Evolutionary conservation across 805 yeast species (phyloP).

Genomic region (Myxozyma udenii): DNA sequence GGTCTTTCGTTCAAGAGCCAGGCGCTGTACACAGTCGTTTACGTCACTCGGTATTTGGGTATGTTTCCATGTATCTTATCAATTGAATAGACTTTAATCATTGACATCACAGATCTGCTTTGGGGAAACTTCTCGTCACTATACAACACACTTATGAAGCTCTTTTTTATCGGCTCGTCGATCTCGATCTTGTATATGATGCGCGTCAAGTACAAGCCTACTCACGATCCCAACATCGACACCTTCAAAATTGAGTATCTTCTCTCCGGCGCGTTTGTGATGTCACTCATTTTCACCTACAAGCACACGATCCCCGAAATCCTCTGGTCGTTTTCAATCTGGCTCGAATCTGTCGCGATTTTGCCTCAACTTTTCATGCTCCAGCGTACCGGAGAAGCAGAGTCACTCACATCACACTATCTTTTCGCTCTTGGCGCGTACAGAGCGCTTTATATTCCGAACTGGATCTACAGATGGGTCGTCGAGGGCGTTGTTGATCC

Average conservation of each 20-base stretch:
- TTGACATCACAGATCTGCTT: constrained; percentile 34
- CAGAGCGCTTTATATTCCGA: constrained; percentile 85
- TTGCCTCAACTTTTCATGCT: constrained; percentile 89
- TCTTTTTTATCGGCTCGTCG: constrained; percentile 75
- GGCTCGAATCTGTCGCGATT: constrained; percentile 91
- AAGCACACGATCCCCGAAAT: constrained; percentile 58
- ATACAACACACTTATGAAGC: constrained; percentile 77
- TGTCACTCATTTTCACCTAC: constrained; percentile 63
- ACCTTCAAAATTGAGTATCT: constrained; percentile 74
- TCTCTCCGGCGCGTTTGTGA: constrained; percentile 56
- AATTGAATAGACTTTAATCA: no score
- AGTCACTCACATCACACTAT: constrained; percentile 83
- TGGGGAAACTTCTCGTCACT: constrained; percentile 50
- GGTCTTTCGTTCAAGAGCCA: constrained; percentile 93
- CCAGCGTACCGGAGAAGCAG: constrained; percentile 85
- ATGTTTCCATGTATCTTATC: constrained; percentile 46
- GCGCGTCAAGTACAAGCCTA: constrained; percentile 56
- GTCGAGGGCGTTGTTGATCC: constrained; percentile 48
- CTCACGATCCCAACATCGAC: constrained; percentile 60
- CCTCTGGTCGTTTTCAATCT: constrained; percentile 82
- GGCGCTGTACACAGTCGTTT: constrained; percentile 69
- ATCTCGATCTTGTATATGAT: constrained; percentile 70
- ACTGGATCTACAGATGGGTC: constrained; percentile 87
- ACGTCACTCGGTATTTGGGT: constrained; percentile 69
- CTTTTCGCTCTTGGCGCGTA: constrained; percentile 90